Evolutionary conservation across 495 filamentous ascomycete genomes (phyloP), one percentile per base, ranked within the genome.

Genomic region (Staphylotrichum longicolle): DNA sequence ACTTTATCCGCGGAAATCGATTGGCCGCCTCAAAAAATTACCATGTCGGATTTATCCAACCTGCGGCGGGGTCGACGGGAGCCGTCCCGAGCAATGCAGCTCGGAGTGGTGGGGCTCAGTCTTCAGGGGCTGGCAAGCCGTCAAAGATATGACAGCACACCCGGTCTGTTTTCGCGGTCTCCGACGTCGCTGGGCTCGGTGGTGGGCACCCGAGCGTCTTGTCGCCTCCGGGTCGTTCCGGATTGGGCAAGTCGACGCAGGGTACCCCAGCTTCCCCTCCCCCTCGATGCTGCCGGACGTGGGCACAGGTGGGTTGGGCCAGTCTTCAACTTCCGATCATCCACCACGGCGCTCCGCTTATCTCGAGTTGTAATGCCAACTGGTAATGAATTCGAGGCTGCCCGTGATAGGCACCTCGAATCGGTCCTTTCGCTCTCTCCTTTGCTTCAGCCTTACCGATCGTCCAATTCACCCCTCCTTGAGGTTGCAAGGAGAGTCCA

Each of bases 101-200:
- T 63, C 33, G n/a, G 34, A 47, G 33, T 33, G 55, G 56, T 48
- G 63, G 49, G 45, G 10, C 12, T 40, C 20, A 8, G 20, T 27
- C 20, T 27, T 40, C 34, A 33, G 40, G 11, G 14, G 34, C 32
- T 9, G 46, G 45, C 10, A 32, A 45, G n/a, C 11, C 45, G 45
- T 49, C 58, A 34, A 41, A 46, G 11, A 20, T n/a, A 32, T 58
- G 58, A 53, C 48, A 57, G 10, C 14, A 54, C 42, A 48, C 50
- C 63, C 63, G 63, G 50, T 15, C 42, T 14, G 32, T 65, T 65
- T 55, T 65, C 63, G 63, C 55, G 39, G 33, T 7, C 63, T 65
- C 63, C 63, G 63, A 61, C 58, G 10, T 65, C 63, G 63, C 63
- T 65, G 54, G 53, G 52, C 20, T 27, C 20, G 20, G 20, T 27